These are phyloP conservation scores for Aspergillus sp. DNA, from an alignment of 2,329 filamentous ascomycete genomes.

Conservation along the genomic window DNA sequence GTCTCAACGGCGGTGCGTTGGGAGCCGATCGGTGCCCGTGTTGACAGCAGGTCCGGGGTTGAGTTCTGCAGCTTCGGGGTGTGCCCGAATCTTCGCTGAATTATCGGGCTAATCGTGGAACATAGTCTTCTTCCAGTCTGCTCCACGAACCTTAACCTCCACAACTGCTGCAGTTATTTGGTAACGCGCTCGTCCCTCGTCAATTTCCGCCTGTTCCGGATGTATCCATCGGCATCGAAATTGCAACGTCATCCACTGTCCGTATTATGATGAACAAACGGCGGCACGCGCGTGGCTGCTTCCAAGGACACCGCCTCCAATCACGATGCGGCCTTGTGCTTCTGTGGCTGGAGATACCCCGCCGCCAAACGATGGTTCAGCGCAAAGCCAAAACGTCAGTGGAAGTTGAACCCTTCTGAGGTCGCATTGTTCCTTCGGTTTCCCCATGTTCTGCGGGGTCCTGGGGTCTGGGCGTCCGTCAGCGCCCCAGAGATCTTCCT, in stretches of 20 bases:
- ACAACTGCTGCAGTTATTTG: neutral
- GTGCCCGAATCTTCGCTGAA: neutral
- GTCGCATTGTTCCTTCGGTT: neutral
- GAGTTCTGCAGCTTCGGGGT: neutral
- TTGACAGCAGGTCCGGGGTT: no score
- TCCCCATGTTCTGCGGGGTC: conserved; percentile 3
- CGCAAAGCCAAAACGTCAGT: neutral
- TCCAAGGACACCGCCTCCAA: neutral
- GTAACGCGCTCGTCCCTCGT: neutral
- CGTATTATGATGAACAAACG: neutral
- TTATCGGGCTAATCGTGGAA: conserved; percentile 3
- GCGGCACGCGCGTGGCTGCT: neutral
- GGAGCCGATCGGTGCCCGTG: neutral
- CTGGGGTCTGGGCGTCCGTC: conserved; percentile 7
- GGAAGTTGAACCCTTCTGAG: neutral
- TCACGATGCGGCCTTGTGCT: neutral
- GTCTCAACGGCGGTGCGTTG: no score
- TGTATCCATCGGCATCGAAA: neutral
- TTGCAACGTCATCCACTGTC: conserved; percentile 1
- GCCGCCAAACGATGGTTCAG: neutral
- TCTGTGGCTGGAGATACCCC: neutral
- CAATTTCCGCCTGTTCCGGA: neutral
- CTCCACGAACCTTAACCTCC: neutral
- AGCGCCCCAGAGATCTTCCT: conserved; percentile 16
- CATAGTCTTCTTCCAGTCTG: neutral